These are phyloP conservation scores for Fraxinus nigra DNA, from an alignment of 305 asterid species.

Conservation along the genomic window DNA sequence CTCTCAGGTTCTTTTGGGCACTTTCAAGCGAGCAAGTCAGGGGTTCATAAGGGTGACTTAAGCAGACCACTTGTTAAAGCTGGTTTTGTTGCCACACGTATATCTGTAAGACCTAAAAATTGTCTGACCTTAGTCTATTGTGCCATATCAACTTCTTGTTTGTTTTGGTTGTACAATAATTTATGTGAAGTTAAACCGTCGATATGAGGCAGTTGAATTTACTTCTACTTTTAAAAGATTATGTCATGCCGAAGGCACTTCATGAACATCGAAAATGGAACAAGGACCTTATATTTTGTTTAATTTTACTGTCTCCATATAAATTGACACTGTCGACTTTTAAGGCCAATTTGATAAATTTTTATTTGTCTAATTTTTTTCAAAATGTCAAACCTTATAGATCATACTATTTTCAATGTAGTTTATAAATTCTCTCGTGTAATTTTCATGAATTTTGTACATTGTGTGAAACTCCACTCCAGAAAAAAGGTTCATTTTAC, in stretches of 20 bases:
- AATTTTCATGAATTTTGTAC: neutral
- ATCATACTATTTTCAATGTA: neutral
- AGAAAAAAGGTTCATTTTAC: neutral
- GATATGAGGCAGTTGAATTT: neutral
- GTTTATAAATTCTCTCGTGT: neutral
- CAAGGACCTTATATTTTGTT: neutral
- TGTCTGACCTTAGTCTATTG: conserved; percentile 6
- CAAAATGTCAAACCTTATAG: neutral
- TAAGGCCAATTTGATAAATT: conserved; percentile 3
- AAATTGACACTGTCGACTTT: neutral
- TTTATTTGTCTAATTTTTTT: neutral
- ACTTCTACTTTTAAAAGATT: neutral
- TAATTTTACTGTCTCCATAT: neutral
- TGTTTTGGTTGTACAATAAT: neutral
- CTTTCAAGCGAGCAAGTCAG: conserved; percentile 91
- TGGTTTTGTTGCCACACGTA: conserved; percentile 94
- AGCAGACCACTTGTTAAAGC: conserved; percentile 72
- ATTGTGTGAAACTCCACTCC: neutral
- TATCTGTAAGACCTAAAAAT: conserved; percentile 57
- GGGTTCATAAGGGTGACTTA: conserved; percentile 90
- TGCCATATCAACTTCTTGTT: neutral
- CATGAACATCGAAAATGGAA: neutral
- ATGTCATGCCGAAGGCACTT: neutral
- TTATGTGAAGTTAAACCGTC: neutral
- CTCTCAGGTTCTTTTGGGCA: conserved; percentile 92